Base-by-base conservation (phyloP, 2,329 filamentous ascomycete species). In the Pezicula rhizophila region DNA sequence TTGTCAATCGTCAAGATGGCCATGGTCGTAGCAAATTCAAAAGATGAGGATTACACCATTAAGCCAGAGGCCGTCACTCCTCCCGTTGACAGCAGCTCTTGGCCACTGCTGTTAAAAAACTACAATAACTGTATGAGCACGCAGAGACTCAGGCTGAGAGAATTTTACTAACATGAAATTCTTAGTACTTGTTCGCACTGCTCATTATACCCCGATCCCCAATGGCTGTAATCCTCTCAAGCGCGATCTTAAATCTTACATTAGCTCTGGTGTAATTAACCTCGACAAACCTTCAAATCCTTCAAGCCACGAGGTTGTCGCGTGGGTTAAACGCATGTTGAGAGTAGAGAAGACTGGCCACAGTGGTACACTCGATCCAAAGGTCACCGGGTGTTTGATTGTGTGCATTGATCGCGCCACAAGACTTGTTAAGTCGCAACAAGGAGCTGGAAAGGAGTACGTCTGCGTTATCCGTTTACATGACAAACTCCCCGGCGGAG, bases 371-470 rank as follows among this genome's bases (percentile, higher is more conserved):
- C 87, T 99, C 63, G 93, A 99, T 69, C 92, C 92, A 66, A 97
- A 96, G 75, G 93, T 99, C 65, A 99, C 91, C 43, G 91, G 91
- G 62, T 96, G 90, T 71, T 74, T 96, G 67, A 96, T 95, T 66
- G 89, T 95, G 66, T 95, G 89, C 72, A 88, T 97, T 67, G 93
- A 97, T 73, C 90, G 93, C 65, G 93, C 93, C 47, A 99, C 93
- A 58, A 87, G 93, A 64, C 84, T 99, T 50, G 93, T 99, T 69
- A 99, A 99, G 79, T 96, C 91, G 46, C 93, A 99, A 74, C 93
- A 99, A 73, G 91, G 92, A 65, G 93, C 93, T 53, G 93, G 93
- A 79, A 99, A 99, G 77, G 93, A 99, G 76, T 99, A 99, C 69
- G 91, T 97, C 47, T 91, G 87, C 64, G 90, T 99, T 52, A 89